These are phyloP conservation scores for Haematococcus lacustris DNA, from an alignment of 139 green algal genomes.

Conservation along the genomic window DNA sequence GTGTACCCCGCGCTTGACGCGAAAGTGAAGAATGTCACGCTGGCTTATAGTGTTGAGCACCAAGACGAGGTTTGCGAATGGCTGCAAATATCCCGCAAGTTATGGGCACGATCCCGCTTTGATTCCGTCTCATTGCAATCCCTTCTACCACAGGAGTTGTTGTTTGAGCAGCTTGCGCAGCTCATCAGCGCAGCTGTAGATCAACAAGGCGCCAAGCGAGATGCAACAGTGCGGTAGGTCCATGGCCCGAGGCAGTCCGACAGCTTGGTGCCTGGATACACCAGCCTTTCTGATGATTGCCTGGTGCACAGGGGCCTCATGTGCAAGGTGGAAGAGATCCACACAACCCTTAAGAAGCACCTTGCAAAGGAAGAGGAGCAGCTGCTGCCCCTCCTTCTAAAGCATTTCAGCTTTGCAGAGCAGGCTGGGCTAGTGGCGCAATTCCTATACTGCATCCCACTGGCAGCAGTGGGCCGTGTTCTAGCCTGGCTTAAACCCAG, in stretches of 20 bases:
- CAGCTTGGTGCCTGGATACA: too few relatives aligned
- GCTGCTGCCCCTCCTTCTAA: slow-evolving; percentile 86
- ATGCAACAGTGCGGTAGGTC: too few relatives aligned
- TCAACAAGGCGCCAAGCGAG: slow-evolving; percentile 37
- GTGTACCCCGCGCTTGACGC: slow-evolving; percentile 82
- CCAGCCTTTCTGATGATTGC: too few relatives aligned
- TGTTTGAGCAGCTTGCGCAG: slow-evolving; percentile 80
- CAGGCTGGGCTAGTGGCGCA: slow-evolving; percentile 84
- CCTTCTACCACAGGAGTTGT: slow-evolving; percentile 51
- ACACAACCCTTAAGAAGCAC: slow-evolving; percentile 86
- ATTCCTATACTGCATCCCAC: slow-evolving; percentile 93
- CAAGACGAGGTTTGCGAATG: slow-evolving; percentile 72
- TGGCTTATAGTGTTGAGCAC: slow-evolving; percentile 83
- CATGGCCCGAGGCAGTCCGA: too few relatives aligned
- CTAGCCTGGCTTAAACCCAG: slow-evolving; percentile 69
- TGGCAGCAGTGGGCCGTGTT: slow-evolving; percentile 69
- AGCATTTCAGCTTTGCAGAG: slow-evolving; percentile 75
- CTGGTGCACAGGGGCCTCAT: slow-evolving; percentile 36
- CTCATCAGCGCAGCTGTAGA: slow-evolving; percentile 48
- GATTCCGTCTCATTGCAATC: neutral
- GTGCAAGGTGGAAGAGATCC: slow-evolving; percentile 72
- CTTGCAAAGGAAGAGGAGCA: slow-evolving; percentile 94
- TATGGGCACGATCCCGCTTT: neutral
- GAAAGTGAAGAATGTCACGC: slow-evolving; percentile 87
- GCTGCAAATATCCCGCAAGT: neutral